A percentile compares a stretch with the other conserved stretches of the same genome.
These are phyloP conservation scores for Starmerella scarabaei DNA, from an alignment of 805 yeast species.

Conservation along the genomic window DNA sequence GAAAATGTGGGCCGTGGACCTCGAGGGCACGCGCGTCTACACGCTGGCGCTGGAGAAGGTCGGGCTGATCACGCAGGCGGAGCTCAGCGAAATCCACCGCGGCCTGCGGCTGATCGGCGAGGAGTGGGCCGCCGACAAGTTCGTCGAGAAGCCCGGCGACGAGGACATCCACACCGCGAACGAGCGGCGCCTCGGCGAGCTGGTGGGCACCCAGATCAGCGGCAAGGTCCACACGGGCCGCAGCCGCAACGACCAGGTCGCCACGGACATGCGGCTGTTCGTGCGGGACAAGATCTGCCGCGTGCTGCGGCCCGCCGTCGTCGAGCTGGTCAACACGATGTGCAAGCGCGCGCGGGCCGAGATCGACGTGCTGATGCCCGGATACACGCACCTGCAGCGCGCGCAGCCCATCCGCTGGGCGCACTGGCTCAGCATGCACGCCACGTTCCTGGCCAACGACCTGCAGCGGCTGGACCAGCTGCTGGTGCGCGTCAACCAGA, in stretches of 20 bases:
- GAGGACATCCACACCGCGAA: constrained; percentile 99
- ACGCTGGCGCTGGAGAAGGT: constrained; percentile 74
- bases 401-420: constrained; percentile 99
- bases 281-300: constrained; percentile 59
- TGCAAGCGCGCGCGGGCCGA: constrained; percentile 68
- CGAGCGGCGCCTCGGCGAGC: constrained; percentile 92
- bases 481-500: constrained; percentile 65
- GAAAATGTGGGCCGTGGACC: constrained; percentile 86
- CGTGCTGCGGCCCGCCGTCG: constrained; percentile 41
- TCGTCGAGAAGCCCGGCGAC: constrained; percentile 74
- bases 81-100: constrained; percentile 64
- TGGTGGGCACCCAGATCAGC: constrained; percentile 83
- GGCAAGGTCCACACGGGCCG: constrained; percentile 99
- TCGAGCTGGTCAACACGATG: constrained; percentile 55
- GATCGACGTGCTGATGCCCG: constrained; percentile 92
- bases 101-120: constrained; percentile 59
- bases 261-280: constrained; percentile 94
- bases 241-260: constrained; percentile 96
- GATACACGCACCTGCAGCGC: constrained; percentile 95
- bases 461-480: constrained; percentile 72
- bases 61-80: constrained; percentile 59
- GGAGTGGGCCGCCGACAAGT: constrained; percentile 68
- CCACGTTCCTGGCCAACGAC: constrained; percentile 88
- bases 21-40: constrained; percentile 87
- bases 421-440: constrained; percentile 90